Evolutionary conservation across 768 basidiomycete genomes (phyloP).

Genomic region (Holtermannia corniformis): DNA sequence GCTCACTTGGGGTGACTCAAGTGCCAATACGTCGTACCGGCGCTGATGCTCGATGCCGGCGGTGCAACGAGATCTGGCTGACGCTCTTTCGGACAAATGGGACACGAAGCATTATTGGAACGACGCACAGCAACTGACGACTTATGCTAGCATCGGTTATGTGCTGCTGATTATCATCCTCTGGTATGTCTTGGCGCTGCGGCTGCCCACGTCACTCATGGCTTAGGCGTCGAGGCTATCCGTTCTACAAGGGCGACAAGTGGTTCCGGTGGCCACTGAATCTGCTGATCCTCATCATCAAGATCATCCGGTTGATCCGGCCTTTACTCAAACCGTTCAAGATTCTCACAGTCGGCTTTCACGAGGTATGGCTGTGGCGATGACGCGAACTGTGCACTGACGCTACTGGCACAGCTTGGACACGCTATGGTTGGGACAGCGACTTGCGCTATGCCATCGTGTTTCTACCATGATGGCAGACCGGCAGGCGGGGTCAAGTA

Average conservation of each 20-base stretch:
- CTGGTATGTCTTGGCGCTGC: too few relatives aligned
- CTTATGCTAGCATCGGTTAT: neutral
- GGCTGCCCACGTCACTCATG: neutral
- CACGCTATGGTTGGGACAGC: conserved; percentile 26
- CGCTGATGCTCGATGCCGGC: too few relatives aligned
- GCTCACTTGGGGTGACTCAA: too few relatives aligned
- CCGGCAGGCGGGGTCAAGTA: conserved; percentile 16
- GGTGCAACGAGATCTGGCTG: neutral
- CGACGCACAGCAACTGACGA: neutral
- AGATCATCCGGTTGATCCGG: neutral
- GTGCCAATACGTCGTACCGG: too few relatives aligned
- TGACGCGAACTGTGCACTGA: neutral
- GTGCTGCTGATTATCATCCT: neutral
- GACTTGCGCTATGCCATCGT: conserved; percentile 6
- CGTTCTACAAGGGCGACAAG: neutral
- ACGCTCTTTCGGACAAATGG: neutral
- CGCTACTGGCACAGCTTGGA: conserved; percentile 12
- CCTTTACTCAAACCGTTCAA: conserved; percentile 19
- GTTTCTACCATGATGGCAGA: neutral
- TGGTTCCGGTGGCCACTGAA: neutral
- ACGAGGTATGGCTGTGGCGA: conserved; percentile 24
- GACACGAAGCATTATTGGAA: neutral
- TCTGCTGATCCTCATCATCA: neutral
- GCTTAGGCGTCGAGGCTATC: neutral
- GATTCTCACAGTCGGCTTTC: conserved; percentile 27